Conservation (phyloP, 805 yeast genomes). For the Teunomyces barrocoloradensis region DNA sequence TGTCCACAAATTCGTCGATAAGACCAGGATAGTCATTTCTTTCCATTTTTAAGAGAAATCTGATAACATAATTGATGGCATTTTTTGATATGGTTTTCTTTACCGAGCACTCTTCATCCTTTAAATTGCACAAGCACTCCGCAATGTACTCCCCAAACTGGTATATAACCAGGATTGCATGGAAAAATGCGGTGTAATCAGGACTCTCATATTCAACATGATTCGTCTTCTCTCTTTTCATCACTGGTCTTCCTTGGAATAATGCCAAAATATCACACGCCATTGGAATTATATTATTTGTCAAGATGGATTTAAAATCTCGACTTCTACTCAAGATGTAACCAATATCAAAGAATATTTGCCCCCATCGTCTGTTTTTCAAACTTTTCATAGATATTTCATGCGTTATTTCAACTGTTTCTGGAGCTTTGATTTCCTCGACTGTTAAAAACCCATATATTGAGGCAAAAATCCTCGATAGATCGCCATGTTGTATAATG, state of each 20-base stretch:
- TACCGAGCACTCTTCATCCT: slow-evolving; percentile 9
- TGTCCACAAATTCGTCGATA: slow-evolving; percentile 27
- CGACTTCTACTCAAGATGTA: slow-evolving; percentile 71
- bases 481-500: slow-evolving; percentile 61
- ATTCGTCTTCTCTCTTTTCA: slow-evolving; percentile 68
- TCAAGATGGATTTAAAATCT: slow-evolving; percentile 46
- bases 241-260: slow-evolving; percentile 75
- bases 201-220: slow-evolving; percentile 92
- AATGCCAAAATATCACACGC: slow-evolving; percentile 62
- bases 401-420: slow-evolving; percentile 36
- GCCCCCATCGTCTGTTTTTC: slow-evolving; percentile 74
- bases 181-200: slow-evolving; percentile 72
- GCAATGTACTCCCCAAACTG: slow-evolving; percentile 58
- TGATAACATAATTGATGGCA: slow-evolving; percentile 31
- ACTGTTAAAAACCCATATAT: slow-evolving; percentile 61
- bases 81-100: slow-evolving; percentile 16
- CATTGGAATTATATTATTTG: slow-evolving; percentile 50
- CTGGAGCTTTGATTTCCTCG: slow-evolving; percentile 47
- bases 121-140: slow-evolving; percentile 36
- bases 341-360: slow-evolving; percentile 74
- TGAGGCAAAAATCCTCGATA: slow-evolving; percentile 58
- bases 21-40: slow-evolving; percentile 24
- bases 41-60: slow-evolving; percentile 30
- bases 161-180: slow-evolving; percentile 63
- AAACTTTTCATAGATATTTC: slow-evolving; percentile 44